Conservation (phyloP, 768 basidiomycete species). For the Chalciporus pseudorubinellus region DNA sequence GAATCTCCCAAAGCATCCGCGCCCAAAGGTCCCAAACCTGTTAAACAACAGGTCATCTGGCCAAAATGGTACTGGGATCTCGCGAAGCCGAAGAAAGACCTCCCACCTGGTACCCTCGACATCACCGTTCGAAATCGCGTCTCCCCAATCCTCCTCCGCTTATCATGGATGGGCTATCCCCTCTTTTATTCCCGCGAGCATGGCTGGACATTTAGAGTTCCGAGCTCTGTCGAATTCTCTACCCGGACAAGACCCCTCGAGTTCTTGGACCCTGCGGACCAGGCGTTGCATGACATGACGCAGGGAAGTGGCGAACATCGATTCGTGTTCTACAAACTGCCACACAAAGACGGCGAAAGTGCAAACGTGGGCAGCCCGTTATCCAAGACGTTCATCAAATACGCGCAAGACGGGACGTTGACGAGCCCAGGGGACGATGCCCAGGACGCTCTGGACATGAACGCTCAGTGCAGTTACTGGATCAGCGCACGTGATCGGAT, state of each 20-base stretch:
- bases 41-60: constrained; percentile 63
- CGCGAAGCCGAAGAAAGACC: constrained; percentile 65
- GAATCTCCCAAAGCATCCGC: background rate
- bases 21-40: constrained; percentile 29
- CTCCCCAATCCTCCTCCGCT: constrained; percentile 78
- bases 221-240: constrained; percentile 41
- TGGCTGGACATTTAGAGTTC: constrained; percentile 90
- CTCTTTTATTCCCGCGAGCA: constrained; percentile 82
- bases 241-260: constrained; percentile 46
- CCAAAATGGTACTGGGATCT: constrained; percentile 98
- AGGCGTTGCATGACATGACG: constrained; percentile 47
- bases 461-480: constrained; percentile 96
- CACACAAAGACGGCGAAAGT: constrained; percentile 92
- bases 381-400: constrained; percentile 85
- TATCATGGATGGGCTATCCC: constrained; percentile 87
- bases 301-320: constrained; percentile 38
- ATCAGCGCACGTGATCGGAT: constrained; percentile 92
- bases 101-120: constrained; percentile 72
- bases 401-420: constrained; percentile 82
- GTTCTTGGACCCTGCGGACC: constrained; percentile 67
- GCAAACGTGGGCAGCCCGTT: constrained; percentile 96
- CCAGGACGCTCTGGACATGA: constrained; percentile 83
- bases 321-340: constrained; percentile 83
- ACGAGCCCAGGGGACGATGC: constrained; percentile 81
- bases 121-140: constrained; percentile 81